A percentile compares a stretch with the other conserved stretches of the same genome.
Conservation (phyloP, 257 asterid genomes). For the Nicotiana tabacum region DNA sequence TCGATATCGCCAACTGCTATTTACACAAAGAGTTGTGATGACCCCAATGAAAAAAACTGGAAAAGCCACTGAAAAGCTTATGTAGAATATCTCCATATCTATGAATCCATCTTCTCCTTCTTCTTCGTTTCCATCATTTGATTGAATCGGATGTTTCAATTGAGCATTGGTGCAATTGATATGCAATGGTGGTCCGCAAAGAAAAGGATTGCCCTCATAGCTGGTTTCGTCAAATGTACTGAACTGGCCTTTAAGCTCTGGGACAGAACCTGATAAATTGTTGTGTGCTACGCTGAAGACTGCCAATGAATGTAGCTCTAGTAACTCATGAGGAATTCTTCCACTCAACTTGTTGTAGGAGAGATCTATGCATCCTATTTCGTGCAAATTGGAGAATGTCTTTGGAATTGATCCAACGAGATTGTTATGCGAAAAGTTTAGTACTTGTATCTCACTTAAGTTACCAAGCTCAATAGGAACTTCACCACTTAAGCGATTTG, state of each 20-base stretch:
- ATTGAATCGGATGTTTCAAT: not conserved
- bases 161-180: not conserved
- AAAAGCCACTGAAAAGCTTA: not conserved
- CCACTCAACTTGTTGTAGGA: not conserved
- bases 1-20: not conserved
- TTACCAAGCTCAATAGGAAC: constrained; percentile 2
- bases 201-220: not conserved
- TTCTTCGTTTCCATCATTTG: not conserved
- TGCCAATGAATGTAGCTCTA: not conserved
- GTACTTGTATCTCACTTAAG: not conserved
- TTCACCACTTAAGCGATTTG: not conserved
- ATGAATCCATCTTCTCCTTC: not conserved
- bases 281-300: not conserved
- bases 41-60: not conserved
- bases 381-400: not conserved
- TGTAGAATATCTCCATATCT: not conserved
- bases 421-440: constrained; percentile 1
- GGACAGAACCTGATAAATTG: not conserved
- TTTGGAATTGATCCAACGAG: not conserved
- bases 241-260: not conserved
- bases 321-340: not conserved
- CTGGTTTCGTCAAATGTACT: not conserved
- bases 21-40: not conserved
- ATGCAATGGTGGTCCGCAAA: constrained; percentile 4
- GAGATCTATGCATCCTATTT: not conserved